Conservation (phyloP, 257 asterid species). For the Sherardia arvensis region DNA sequence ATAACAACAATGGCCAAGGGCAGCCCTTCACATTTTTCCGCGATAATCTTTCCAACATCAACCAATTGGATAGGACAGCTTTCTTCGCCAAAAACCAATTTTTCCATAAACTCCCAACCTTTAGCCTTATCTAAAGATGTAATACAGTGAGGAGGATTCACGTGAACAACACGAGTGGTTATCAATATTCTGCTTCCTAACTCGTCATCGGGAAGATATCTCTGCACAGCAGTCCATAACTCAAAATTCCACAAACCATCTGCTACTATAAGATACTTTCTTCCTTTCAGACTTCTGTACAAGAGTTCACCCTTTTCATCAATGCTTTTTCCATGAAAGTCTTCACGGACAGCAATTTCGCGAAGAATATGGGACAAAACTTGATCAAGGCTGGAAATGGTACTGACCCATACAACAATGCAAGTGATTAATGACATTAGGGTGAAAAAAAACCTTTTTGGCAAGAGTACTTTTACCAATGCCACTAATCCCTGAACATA, state of each 20-base stretch:
- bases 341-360: background rate
- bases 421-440: background rate
- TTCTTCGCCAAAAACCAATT: background rate
- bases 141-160: constrained; percentile 4
- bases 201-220: constrained; percentile 7
- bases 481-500: constrained; percentile 1
- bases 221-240: background rate
- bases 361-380: background rate
- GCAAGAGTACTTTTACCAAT: background rate
- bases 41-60: constrained; percentile 1
- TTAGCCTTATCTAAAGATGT: background rate
- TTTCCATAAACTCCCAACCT: constrained; percentile 9
- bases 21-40: constrained; percentile 6
- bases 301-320: background rate
- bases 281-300: background rate
- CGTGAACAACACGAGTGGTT: background rate
- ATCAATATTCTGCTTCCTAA: constrained; percentile 4
- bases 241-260: constrained; percentile 5
- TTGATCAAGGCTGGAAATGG: background rate
- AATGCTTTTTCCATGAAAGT: background rate
- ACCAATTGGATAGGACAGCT: background rate
- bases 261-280: constrained; percentile 1
- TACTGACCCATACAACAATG: background rate
- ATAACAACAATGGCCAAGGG: constrained; percentile 12
- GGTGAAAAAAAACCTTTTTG: background rate